phyloP scores from a whole-genome alignment of 2,329 filamentous ascomycete genomes.

The Phialocephala subalpina region DNA sequence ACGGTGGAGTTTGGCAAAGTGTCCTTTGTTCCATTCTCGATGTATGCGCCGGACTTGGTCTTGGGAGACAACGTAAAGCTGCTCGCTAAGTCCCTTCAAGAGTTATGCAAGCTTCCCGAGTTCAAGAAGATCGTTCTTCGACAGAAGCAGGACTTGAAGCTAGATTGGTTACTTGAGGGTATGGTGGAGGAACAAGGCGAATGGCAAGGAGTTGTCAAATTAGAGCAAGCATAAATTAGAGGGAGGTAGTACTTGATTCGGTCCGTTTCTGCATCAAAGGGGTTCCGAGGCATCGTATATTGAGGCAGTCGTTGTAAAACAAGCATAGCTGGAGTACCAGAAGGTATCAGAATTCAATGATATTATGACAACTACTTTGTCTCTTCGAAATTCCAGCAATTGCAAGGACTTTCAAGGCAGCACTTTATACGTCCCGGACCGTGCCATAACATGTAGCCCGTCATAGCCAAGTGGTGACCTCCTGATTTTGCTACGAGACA shows the following conservation, averaged over 20 bases:
- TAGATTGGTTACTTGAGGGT: not conserved
- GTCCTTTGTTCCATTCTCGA: constrained; percentile 1
- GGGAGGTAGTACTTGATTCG: not conserved
- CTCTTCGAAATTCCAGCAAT: too few relatives aligned
- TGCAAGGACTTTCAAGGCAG: too few relatives aligned
- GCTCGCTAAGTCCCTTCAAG: not conserved
- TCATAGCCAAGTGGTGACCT: too few relatives aligned
- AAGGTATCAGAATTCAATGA: too few relatives aligned
- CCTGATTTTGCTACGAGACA: too few relatives aligned
- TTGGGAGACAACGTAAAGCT: not conserved
- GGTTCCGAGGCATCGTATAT: not conserved
- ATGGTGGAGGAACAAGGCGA: not conserved
- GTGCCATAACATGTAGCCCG: too few relatives aligned
- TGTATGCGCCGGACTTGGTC: not conserved
- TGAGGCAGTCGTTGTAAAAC: too few relatives aligned
- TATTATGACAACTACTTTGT: too few relatives aligned
- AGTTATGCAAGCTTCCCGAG: not conserved
- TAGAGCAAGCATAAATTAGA: not conserved
- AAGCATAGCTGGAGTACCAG: too few relatives aligned
- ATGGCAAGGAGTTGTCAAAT: not conserved
- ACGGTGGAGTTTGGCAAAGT: not conserved
- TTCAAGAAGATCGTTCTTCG: not conserved
- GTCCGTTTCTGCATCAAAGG: not conserved
- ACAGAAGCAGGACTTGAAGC: not conserved
- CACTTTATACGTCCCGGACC: too few relatives aligned